Percentiles rank a stretch among this genome's conserved stretches.
Evolutionary conservation across 2,329 filamentous ascomycete species (phyloP).

Genomic region (Trichoderma afroharzianum): DNA sequence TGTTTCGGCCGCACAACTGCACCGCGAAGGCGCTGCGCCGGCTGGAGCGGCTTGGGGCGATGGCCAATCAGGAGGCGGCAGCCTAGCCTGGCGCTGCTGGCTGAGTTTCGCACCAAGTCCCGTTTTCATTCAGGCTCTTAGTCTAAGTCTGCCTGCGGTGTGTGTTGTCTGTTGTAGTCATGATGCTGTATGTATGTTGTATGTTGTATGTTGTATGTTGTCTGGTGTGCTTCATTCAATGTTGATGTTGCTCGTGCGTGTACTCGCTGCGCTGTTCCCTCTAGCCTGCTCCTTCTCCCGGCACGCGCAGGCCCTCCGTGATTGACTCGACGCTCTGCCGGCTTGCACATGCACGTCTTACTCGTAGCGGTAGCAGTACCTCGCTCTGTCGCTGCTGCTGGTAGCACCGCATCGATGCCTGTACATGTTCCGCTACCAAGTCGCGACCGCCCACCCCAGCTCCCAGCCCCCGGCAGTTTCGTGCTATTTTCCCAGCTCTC

Average conservation of each 20-base stretch:
- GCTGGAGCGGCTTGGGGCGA: slow-evolving; percentile 20
- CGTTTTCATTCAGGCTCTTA: slow-evolving; percentile 23
- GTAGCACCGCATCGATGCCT: background rate
- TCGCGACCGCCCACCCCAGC: background rate
- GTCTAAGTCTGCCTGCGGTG: background rate
- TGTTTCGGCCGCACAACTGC: slow-evolving; percentile 26
- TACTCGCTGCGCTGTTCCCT: background rate
- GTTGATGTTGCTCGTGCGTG: background rate
- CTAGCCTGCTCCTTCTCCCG: background rate
- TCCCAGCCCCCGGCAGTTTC: slow-evolving; percentile 4
- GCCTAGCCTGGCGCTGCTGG: slow-evolving; percentile 28
- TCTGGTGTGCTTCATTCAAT: no score
- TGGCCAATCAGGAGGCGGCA: slow-evolving; percentile 35
- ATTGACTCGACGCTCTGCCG: background rate
- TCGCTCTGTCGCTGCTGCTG: background rate
- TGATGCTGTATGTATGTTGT: background rate
- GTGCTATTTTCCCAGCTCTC: background rate
- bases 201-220: background rate
- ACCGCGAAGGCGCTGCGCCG: slow-evolving; percentile 16
- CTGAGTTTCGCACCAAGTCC: slow-evolving; percentile 15
- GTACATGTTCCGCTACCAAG: background rate
- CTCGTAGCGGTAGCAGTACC: background rate
- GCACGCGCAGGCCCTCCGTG: background rate
- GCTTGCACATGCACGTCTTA: background rate
- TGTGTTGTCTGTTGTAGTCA: background rate